A percentile compares a stretch with the other conserved stretches of the same genome.
These are phyloP conservation scores for Leucaena leucocephala DNA, from an alignment of 306 rosid species.

Conservation along the genomic window DNA sequence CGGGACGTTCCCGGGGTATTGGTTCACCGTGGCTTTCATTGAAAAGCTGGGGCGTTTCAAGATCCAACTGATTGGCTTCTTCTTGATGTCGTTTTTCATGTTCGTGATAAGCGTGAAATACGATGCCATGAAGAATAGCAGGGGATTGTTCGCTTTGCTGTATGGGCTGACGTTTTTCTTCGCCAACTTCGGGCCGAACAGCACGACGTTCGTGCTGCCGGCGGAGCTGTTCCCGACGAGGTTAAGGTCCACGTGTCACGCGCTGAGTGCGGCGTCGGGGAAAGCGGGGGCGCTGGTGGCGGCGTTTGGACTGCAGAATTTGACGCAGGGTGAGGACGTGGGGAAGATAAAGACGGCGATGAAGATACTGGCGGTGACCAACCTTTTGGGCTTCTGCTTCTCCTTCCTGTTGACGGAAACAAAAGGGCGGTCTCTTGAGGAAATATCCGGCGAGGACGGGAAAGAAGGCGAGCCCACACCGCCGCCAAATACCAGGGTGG, in stretches of 20 bases:
- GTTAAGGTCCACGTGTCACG: slow-evolving; percentile 77
- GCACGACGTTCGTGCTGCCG: too few species aligned
- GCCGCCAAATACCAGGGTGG: slow-evolving; percentile 7
- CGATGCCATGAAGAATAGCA: slow-evolving; percentile 23
- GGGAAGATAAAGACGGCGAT: slow-evolving; percentile 38
- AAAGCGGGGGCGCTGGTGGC: slow-evolving; percentile 74
- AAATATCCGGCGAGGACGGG: slow-evolving; percentile 80
- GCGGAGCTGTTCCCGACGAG: slow-evolving; percentile 70
- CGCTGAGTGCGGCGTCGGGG: slow-evolving; percentile 55
- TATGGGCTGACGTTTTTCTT: slow-evolving; percentile 75
- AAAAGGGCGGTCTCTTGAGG: slow-evolving; percentile 79
- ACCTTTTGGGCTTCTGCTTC: slow-evolving; percentile 12
- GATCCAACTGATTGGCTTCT: slow-evolving; percentile 72
- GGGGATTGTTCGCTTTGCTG: neutral
- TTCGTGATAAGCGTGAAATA: slow-evolving; percentile 52
- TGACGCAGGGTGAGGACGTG: neutral
- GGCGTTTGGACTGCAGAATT: slow-evolving; percentile 60
- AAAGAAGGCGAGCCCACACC: slow-evolving; percentile 38
- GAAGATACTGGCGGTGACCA: slow-evolving; percentile 59
- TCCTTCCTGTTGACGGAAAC: too few species aligned
- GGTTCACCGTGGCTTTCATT: too few species aligned
- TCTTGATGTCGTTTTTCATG: slow-evolving; percentile 87
- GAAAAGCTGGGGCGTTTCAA: slow-evolving; percentile 57
- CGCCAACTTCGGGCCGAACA: slow-evolving; percentile 76
- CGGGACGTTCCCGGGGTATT: slow-evolving; percentile 56